Evolutionary conservation across 2,329 filamentous ascomycete species (phyloP), one percentile per base, ranked within the genome.

Genomic region (Beauveria bassiana): DNA sequence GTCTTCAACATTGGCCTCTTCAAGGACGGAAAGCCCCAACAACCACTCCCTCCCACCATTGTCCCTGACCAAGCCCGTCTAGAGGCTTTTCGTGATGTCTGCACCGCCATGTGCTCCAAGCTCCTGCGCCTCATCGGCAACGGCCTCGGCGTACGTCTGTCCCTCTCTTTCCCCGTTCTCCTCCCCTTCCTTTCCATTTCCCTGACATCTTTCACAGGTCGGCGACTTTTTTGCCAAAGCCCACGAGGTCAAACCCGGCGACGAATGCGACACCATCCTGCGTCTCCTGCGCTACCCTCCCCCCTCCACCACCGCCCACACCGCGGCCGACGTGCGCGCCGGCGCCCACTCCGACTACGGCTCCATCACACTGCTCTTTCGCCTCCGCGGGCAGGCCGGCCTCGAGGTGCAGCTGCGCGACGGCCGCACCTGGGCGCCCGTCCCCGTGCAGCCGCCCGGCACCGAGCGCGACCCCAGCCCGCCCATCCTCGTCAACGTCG

Each of bases 1-100:
- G 91, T 89, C 43, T 93, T 98, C 81, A 99, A 98, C 77, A 89
- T 98, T 70, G 91, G 88, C 65, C 85, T 91, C 67, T 96, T 95
- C 71, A 71, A 78, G 62, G 67, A 85, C 64, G 81, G 85, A 66
- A 86, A 86, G 74, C 82, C 89, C 16, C 86, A 88, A 64, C 93
- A 98, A 72, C 87, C 89, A 9, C 79, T 98, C 1, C 92, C 93
- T 0, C 69, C 78, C 1, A 79, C 84, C 8, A 79, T 98, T 2
- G 70, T 76, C 18, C 66, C 79, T 1, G 79, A 89, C 64, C 82
- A 89, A 68, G 68, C 77, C 7, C 79, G 86, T 20, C 79, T 96
- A 64, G 77, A 78, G 59, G 73, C 78, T 45, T 97, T 98, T 74
- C 81, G 86, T 62, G 74, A 79, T 42, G 79, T 84, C 31, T 98